Percentiles rank a stretch among this genome's conserved stretches.
phyloP scores from a whole-genome alignment of 73 alveolate genomes.

The Paramecium caudatum region DNA sequence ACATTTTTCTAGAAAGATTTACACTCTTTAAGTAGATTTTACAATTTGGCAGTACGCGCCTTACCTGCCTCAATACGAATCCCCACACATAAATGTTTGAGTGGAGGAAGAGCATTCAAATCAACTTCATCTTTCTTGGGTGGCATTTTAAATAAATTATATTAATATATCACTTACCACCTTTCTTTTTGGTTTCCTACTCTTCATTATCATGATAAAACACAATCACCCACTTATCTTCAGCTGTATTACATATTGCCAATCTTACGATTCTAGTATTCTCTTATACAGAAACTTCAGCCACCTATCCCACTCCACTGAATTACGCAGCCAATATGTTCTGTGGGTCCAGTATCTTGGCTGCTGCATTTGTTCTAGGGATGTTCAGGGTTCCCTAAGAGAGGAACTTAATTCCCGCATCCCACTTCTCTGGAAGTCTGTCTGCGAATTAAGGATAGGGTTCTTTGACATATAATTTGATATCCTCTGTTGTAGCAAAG shows the following conservation, averaged over 20 bases:
- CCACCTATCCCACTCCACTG: slow-evolving; percentile 72
- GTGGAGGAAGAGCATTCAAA: slow-evolving; percentile 72
- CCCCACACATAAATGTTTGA: slow-evolving; percentile 64
- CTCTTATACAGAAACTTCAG: slow-evolving; percentile 48
- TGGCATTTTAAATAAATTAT: slow-evolving; percentile 65
- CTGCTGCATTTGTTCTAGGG: slow-evolving; percentile 56
- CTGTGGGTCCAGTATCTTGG: slow-evolving; percentile 67
- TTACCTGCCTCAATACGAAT: slow-evolving; percentile 63
- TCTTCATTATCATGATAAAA: slow-evolving; percentile 73
- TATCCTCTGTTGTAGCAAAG: slow-evolving; percentile 88
- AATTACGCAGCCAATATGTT: slow-evolving; percentile 70
- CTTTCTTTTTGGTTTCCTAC: slow-evolving; percentile 54
- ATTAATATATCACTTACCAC: slow-evolving; percentile 1
- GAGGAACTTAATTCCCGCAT: slow-evolving; percentile 56
- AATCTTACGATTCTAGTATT: slow-evolving; percentile 70
- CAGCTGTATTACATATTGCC: slow-evolving; percentile 74
- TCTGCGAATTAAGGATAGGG: slow-evolving; percentile 94
- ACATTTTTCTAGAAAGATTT: slow-evolving; percentile 70
- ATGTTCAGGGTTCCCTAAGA: slow-evolving; percentile 40
- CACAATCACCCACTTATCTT: slow-evolving; percentile 72
- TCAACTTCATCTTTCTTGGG: slow-evolving; percentile 71
- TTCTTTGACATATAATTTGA: slow-evolving; percentile 84
- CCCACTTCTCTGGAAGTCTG: slow-evolving; percentile 91
- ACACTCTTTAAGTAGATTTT: slow-evolving; percentile 65
- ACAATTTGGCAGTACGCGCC: slow-evolving; percentile 41